A percentile compares a stretch with the other conserved stretches of the same genome.
phyloP scores from a whole-genome alignment of 768 basidiomycete genomes.

The Suillus clintonianus region DNA sequence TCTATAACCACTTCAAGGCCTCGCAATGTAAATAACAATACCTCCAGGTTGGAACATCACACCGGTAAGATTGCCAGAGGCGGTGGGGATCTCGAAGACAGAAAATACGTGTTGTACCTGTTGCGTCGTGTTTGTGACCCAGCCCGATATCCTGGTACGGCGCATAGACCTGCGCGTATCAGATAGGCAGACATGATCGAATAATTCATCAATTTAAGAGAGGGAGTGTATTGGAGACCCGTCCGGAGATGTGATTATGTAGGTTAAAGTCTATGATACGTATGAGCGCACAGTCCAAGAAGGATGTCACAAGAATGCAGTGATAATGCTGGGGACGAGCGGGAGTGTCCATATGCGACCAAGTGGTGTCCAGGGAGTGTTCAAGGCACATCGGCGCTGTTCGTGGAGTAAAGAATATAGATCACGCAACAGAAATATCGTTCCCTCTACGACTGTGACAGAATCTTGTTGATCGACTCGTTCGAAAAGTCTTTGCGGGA shows the following conservation, averaged over 20 bases:
- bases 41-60: constrained; percentile 16
- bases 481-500: constrained; percentile 90
- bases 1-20: neutral
- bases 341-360: constrained; percentile 12
- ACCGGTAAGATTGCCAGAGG: constrained; percentile 17
- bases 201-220: neutral
- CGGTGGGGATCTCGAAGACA: neutral
- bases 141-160: too few relatives aligned
- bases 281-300: constrained; percentile 11
- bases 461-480: constrained; percentile 88
- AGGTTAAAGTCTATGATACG: constrained; percentile 8
- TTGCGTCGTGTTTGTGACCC: too few relatives aligned
- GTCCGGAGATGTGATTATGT: neutral
- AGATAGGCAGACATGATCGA: neutral
- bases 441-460: constrained; percentile 72
- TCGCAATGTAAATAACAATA: constrained; percentile 23
- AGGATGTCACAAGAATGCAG: constrained; percentile 7
- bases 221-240: constrained; percentile 6
- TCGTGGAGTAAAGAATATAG: constrained; percentile 1
- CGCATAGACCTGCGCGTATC: too few relatives aligned
- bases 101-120: constrained; percentile 12
- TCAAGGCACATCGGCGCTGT: neutral
- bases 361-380: constrained; percentile 2
- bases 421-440: neutral
- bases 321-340: constrained; percentile 6